Percentiles rank a stretch among this genome's conserved stretches.
Evolutionary conservation across 2,329 filamentous ascomycete species (phyloP).

Genomic region (Colletotrichum siamense): DNA sequence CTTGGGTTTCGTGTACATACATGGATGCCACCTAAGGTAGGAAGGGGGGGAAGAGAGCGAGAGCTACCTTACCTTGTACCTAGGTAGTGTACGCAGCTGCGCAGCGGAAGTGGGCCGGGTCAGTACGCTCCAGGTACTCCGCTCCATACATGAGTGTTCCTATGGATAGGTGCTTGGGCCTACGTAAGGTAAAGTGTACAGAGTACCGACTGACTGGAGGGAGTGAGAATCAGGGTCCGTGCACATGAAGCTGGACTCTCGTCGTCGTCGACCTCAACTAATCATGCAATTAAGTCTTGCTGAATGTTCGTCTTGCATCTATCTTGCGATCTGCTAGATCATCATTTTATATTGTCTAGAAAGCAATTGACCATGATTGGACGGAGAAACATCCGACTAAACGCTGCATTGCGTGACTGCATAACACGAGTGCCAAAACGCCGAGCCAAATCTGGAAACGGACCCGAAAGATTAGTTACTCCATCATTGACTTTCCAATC

Average conservation of each 20-base stretch:
- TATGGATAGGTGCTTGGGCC: not conserved
- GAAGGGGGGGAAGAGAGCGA: not conserved
- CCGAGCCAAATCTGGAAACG: not conserved
- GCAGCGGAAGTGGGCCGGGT: not conserved
- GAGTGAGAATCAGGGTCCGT: not conserved
- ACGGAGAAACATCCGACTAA: not conserved
- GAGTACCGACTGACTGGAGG: too few species aligned
- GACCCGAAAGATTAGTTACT: constrained; percentile 25
- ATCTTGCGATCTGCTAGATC: not conserved
- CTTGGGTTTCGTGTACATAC: constrained; percentile 7
- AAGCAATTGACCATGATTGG: not conserved
- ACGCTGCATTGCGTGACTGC: not conserved
- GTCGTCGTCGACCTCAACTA: not conserved
- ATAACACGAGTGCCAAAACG: not conserved
- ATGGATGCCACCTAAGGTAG: not conserved
- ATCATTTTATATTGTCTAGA: not conserved
- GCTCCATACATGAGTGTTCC: too few species aligned
- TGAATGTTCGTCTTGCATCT: not conserved
- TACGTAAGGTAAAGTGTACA: not conserved
- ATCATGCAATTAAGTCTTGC: not conserved
- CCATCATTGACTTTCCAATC: constrained; percentile 79
- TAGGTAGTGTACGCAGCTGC: not conserved
- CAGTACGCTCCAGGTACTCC: not conserved
- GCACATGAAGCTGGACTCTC: not conserved
- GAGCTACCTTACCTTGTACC: not conserved